Base-by-base conservation (phyloP, 441 rosid species). In the Bruguiera hainesii region DNA sequence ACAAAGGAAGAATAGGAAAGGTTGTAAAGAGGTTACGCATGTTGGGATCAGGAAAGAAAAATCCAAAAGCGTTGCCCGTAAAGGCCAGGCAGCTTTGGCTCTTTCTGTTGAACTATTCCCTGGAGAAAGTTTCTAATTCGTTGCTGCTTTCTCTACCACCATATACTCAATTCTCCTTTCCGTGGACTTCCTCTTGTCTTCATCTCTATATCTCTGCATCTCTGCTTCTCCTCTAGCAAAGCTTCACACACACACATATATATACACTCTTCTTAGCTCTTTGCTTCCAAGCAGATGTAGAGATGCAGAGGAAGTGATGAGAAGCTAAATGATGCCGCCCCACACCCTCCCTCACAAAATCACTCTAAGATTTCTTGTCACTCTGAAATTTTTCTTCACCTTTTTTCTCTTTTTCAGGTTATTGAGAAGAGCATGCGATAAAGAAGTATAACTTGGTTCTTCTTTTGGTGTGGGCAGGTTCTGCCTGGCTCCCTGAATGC, bases 401-500 rank as follows among this genome's bases (percentile, higher is more conserved):
- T 42, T 42, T 39, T 13, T 42, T 11, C 6, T 33, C 7, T 1
- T 35, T 37, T 9, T 1, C 48, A 42, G 48, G 48, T 42, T 42
- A 13, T 42, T 42, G 18, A 42, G 18, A 42, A 13, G 48, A 42
- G 48, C 48, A 3, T 2, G 48, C 15, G 13, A 42, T 11, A 42
- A 42, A 42, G 48, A 13, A 42, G 16, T 11, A 42, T 42, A 42
- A 42, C 13, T 42, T 13, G 48, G 18, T 42, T 42, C 48, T 0
- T 21, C 15, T 53, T 26, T 51, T 9, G 5, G 29, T 9, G 28
- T 0, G 28, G 58, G 58, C 21, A 53, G 28, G 58, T 53, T 60
- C 81, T 80, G 88, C 86, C 85, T 84, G 88, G 88, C 88, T 84
- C 88, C 88, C 88, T 82, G 85, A 76, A 84, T 84, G 88, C 88